phyloP scores from a whole-genome alignment of 257 asterid species.

The Echium plantagineum region DNA sequence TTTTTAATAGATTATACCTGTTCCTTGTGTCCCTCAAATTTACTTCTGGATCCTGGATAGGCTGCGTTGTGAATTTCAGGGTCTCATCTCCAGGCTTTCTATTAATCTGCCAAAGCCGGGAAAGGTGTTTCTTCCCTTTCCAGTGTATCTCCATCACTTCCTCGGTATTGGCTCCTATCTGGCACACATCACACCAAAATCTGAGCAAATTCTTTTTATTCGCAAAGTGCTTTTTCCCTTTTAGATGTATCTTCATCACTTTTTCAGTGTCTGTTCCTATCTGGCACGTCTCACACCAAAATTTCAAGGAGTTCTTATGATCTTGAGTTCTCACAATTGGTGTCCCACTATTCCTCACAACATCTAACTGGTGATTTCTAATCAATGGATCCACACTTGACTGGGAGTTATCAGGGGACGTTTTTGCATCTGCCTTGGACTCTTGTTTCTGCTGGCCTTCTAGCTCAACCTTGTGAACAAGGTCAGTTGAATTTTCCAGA shows the following conservation, averaged over 20 bases:
- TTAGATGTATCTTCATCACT: slow-evolving; percentile 25
- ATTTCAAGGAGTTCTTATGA: background rate
- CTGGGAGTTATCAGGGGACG: no score
- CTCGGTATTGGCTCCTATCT: slow-evolving; percentile 19
- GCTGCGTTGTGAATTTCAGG: slow-evolving; percentile 4
- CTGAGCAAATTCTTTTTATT: slow-evolving; percentile 5
- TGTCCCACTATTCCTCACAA: no score
- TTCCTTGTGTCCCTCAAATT: no score
- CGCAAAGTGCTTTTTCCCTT: slow-evolving; percentile 39
- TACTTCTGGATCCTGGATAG: slow-evolving; percentile 1
- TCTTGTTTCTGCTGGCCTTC: no score
- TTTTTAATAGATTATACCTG: no score
- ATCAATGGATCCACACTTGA: no score
- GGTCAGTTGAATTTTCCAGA: no score
- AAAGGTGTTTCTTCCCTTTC: slow-evolving; percentile 40
- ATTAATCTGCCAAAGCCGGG: slow-evolving; percentile 4
- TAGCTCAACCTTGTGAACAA: no score
- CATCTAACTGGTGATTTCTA: no score
- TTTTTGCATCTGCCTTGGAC: no score
- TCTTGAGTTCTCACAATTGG: no score
- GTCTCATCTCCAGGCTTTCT: slow-evolving; percentile 3
- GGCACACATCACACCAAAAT: slow-evolving; percentile 54
- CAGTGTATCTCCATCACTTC: slow-evolving; percentile 26
- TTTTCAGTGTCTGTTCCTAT: slow-evolving; percentile 17
- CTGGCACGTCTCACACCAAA: slow-evolving; percentile 54